phyloP scores from a whole-genome alignment of 2,329 filamentous ascomycete genomes.

The Pseudogymnoascus sp. region DNA sequence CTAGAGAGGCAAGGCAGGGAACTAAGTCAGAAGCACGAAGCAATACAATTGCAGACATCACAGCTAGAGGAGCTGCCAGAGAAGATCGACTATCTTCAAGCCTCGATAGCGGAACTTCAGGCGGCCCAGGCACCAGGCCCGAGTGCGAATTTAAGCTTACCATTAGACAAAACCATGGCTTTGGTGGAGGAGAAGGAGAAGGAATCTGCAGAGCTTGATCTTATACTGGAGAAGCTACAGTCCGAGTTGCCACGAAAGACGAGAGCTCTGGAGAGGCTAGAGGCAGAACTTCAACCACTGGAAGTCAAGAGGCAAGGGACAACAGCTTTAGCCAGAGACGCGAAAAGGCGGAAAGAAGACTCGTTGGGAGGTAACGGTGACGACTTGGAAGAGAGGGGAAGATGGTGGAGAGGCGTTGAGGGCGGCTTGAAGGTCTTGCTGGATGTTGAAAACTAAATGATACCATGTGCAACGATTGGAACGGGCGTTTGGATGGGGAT shows the following conservation, averaged over 20 bases:
- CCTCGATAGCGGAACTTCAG: conserved; percentile 40
- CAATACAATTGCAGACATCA: conserved; percentile 41
- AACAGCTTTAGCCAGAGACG: conserved; percentile 62
- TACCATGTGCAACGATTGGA: conserved; percentile 9
- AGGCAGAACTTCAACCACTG: conserved; percentile 60
- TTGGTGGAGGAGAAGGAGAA: conserved; percentile 45
- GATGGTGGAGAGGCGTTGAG: conserved; percentile 70
- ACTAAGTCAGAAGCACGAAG: conserved; percentile 48
- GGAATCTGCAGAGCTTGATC: conserved; percentile 50
- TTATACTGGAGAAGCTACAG: conserved; percentile 56
- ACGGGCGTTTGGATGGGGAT: not conserved
- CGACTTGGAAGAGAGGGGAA: conserved; percentile 66
- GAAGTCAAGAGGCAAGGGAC: conserved; percentile 60
- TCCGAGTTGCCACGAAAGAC: conserved; percentile 57
- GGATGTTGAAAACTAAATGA: conserved; percentile 40
- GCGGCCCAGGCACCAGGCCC: conserved; percentile 36
- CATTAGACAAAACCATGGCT: conserved; percentile 49
- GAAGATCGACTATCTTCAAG: conserved; percentile 43
- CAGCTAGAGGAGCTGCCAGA: conserved; percentile 45
- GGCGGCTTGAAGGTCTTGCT: conserved; percentile 54
- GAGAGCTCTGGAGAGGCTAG: conserved; percentile 59
- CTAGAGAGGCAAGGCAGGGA: conserved; percentile 60
- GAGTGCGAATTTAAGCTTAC: conserved; percentile 44
- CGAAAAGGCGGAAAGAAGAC: conserved; percentile 59
- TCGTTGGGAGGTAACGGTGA: conserved; percentile 60